Evolutionary conservation across 139 green algal genomes (phyloP), one percentile per base, ranked within the genome.

Genomic region (Chlamydomonas sp.): DNA sequence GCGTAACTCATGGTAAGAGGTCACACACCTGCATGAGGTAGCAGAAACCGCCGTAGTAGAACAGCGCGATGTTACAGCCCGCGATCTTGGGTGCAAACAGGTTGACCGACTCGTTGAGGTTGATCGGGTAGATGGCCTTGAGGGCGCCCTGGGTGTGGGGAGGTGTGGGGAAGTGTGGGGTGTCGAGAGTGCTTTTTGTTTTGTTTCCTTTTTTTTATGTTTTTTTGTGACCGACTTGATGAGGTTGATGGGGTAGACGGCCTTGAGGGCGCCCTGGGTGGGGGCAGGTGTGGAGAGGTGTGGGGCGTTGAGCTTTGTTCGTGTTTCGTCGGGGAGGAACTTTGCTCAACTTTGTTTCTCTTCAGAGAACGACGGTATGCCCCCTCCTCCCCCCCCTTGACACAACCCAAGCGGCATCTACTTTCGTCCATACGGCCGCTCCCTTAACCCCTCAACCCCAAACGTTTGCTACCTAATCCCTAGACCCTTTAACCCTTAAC

Each of bases 31-130:
- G 30, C 88, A 94, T 93, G 20, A 99, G 68, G 79, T 97, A 97
- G 28, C 82, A 80, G 74, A 98, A 98, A 57, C 89, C 88, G 16
- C 81, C 76, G 75, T 99, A 97, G 86, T 99, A 99, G 81, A 88
- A 89, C n/a, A 93, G 75, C 6, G 85, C 90, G 80, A 99, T 94
- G 83, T 94, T 82, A 71, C 80, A 85, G 35, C 84, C 83, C 1
- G 75, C 68, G 43, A 98, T 89, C 67, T 89, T 87, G 20, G 78
- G 78, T 30, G 90, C 89, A 73, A 90, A 90, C 48, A 92, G 84
- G 61, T 78, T 60, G 70, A 63, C 77, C 37, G 69, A 77, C 37
- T 89, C 72, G 73, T 90, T 85, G 49, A 91, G 75, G 73, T 90
- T 81, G 73, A 92, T 76, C 48, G 89, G 77, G 35, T 83, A 84